Percentiles rank a stretch among this genome's conserved stretches.
These are phyloP conservation scores for Termitomyces heimii DNA, from an alignment of 768 basidiomycete species.

Conservation along the genomic window DNA sequence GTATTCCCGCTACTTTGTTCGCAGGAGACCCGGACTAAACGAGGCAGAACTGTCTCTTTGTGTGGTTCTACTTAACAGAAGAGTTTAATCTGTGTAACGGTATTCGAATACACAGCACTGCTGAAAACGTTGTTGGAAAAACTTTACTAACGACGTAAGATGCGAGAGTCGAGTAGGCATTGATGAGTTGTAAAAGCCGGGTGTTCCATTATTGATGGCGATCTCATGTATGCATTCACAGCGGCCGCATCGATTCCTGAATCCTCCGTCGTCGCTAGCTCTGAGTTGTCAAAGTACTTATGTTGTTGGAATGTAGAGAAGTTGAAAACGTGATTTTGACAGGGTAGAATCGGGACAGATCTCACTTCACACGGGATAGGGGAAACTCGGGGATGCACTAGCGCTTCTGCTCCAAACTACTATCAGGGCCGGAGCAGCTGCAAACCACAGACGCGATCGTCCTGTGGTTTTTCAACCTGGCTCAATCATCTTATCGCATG, in stretches of 20 bases:
- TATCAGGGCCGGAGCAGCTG: constrained; percentile 4
- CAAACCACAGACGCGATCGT: not conserved
- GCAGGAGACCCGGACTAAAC: not conserved
- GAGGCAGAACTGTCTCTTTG: not conserved
- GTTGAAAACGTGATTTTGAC: constrained; percentile 10
- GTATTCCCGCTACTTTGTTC: not conserved
- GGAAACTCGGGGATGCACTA: constrained; percentile 16
- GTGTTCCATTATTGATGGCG: constrained; percentile 6
- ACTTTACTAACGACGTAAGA: no score
- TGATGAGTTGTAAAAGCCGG: not conserved
- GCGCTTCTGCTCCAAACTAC: constrained; percentile 8
- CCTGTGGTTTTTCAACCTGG: constrained; percentile 9
- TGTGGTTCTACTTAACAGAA: not conserved
- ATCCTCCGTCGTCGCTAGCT: not conserved
- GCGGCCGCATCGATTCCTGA: constrained; percentile 1
- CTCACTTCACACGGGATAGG: constrained; percentile 18
- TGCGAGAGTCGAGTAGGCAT: not conserved
- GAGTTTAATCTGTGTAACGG: no score
- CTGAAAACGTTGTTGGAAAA: no score
- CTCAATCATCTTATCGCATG: constrained; percentile 13
- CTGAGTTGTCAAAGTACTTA: not conserved
- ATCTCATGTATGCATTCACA: constrained; percentile 6
- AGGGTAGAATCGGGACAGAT: constrained; percentile 18
- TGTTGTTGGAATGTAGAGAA: constrained; percentile 4
- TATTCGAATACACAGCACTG: not conserved